A percentile compares a stretch with the other conserved stretches of the same genome.
phyloP scores from a whole-genome alignment of 345 rosid genomes.

The Microcos paniculata region DNA sequence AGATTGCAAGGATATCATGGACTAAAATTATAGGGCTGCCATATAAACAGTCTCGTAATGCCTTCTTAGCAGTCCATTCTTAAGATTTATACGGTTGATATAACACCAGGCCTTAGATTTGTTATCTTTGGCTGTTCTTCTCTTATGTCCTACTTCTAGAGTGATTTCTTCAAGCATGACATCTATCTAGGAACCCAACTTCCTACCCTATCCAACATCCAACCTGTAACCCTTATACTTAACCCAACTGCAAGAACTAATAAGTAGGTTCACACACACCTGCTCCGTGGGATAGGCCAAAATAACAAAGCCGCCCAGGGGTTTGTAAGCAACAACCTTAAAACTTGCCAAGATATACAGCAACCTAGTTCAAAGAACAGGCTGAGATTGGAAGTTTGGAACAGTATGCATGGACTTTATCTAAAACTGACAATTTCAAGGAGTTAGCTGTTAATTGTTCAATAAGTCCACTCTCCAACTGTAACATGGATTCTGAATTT shows the following conservation, averaged over 20 bases:
- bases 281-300: background rate
- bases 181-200: background rate
- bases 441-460: background rate
- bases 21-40: background rate
- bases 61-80: background rate
- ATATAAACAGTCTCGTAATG: background rate
- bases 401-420: background rate
- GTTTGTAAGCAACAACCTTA: background rate
- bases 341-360: background rate
- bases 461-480: background rate
- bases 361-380: background rate
- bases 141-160: background rate
- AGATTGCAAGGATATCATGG: background rate
- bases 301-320: background rate
- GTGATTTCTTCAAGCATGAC: background rate
- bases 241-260: background rate
- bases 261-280: background rate
- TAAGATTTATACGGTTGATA: background rate
- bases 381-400: background rate
- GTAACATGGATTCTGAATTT: background rate
- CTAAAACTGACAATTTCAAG: background rate
- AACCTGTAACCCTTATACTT: background rate
- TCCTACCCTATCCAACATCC: background rate
- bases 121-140: background rate
- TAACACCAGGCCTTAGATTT: background rate